Percentiles rank a stretch among this genome's conserved stretches.
phyloP scores from a whole-genome alignment of 768 basidiomycete species.

The Lyophyllum atratum region DNA sequence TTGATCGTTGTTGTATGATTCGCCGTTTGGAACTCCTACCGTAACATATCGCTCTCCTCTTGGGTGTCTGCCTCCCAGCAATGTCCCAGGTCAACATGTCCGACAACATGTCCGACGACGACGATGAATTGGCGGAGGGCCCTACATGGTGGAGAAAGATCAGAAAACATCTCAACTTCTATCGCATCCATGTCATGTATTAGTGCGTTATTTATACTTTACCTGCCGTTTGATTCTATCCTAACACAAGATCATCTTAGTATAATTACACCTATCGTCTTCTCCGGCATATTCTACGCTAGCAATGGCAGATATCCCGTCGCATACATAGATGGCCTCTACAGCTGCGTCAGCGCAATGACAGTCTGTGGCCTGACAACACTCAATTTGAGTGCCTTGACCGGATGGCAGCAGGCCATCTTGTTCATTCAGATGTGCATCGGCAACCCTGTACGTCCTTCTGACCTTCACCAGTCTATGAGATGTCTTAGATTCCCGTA shows the following conservation, averaged over 20 bases:
- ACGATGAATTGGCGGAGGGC: constrained; percentile 4
- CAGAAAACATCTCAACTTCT: constrained; percentile 63
- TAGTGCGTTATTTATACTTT: constrained; percentile 45
- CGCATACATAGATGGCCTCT: constrained; percentile 76
- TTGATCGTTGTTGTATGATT: not conserved
- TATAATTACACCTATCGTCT: constrained; percentile 76
- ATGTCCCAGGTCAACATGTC: not conserved
- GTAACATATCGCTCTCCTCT: not conserved
- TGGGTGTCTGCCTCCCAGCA: not conserved
- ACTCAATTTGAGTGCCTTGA: constrained; percentile 68
- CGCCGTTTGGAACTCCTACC: not conserved
- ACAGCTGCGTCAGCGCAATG: constrained; percentile 76
- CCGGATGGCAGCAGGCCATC: constrained; percentile 67
- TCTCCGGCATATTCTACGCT: constrained; percentile 81
- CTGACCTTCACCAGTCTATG: not conserved
- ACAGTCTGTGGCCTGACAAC: constrained; percentile 78
- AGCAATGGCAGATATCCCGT: constrained; percentile 75
- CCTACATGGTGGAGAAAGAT: constrained; percentile 30
- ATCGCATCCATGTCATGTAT: constrained; percentile 59
- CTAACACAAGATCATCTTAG: constrained; percentile 36
- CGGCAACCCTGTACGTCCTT: constrained; percentile 66
- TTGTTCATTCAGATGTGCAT: constrained; percentile 80
- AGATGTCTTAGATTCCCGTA: constrained; percentile 25
- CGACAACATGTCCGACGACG: constrained; percentile 14
- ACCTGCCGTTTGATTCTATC: constrained; percentile 4